Percentiles rank a stretch among this genome's conserved stretches.
Conservation (phyloP, 257 asterid genomes). For the Jacaranda copaia region DNA sequence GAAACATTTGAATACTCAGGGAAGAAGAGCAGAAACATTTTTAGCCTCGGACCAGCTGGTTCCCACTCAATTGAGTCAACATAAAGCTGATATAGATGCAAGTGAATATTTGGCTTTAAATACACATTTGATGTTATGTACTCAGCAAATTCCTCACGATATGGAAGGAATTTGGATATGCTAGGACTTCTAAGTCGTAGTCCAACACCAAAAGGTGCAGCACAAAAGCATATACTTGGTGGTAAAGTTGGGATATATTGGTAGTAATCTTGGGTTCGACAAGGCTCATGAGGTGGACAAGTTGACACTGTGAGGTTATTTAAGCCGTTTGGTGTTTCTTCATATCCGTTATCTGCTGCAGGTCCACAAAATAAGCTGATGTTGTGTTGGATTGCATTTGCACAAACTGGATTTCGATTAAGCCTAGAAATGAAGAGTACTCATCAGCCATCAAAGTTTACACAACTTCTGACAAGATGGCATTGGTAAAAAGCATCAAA, state of each 20-base stretch:
- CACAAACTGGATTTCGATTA: conserved; percentile 55
- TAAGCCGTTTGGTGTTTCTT: conserved; percentile 32
- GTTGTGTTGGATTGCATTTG: conserved; percentile 46
- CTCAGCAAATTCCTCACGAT: conserved; percentile 24
- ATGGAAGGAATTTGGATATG: conserved; percentile 50
- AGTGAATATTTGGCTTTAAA: conserved; percentile 17
- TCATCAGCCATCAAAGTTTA: background rate
- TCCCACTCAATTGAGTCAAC: conserved; percentile 56
- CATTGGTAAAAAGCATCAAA: too few relatives aligned
- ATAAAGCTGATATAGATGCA: conserved; percentile 43
- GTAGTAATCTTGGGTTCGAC: conserved; percentile 33
- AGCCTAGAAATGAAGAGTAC: conserved; percentile 43
- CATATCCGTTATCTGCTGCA: conserved; percentile 22
- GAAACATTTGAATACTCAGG: conserved; percentile 43
- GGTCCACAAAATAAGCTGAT: conserved; percentile 47
- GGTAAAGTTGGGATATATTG: conserved; percentile 46
- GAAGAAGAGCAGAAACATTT: conserved; percentile 51
- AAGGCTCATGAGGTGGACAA: conserved; percentile 42
- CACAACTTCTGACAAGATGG: background rate
- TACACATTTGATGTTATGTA: conserved; percentile 40
- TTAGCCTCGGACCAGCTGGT: conserved; percentile 54
- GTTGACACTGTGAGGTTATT: conserved; percentile 36
- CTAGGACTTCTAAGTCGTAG: conserved; percentile 63
- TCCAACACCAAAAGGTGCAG: conserved; percentile 63
- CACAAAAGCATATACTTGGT: conserved; percentile 52